phyloP scores from a whole-genome alignment of 176 grass and related monocot species.

The Oropetium thomaeum region DNA sequence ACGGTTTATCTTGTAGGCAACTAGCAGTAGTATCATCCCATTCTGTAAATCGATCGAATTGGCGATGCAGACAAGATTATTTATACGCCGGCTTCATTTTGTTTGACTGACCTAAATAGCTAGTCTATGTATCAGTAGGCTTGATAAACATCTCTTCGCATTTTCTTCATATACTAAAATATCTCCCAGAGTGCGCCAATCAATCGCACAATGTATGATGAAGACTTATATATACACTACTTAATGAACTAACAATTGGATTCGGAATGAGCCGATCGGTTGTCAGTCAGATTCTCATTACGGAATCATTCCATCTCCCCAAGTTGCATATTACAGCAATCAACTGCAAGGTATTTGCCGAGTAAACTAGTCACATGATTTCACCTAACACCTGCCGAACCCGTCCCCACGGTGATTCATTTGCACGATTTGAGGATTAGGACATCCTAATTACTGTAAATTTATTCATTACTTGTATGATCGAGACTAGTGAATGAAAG shows the following conservation, averaged over 20 bases:
- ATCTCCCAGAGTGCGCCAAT: background rate
- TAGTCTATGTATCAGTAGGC: too few species aligned
- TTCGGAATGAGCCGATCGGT: conserved; percentile 30
- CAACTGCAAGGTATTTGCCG: conserved; percentile 1
- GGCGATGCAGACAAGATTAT: too few species aligned
- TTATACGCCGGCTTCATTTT: too few species aligned
- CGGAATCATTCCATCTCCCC: conserved; percentile 24
- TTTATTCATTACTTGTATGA: background rate
- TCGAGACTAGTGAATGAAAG: background rate
- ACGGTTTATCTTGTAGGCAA: too few species aligned
- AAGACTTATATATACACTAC: background rate
- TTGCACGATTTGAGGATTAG: background rate
- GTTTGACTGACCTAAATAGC: too few species aligned
- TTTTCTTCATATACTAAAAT: too few species aligned
- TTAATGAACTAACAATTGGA: conserved; percentile 6
- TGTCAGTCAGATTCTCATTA: conserved; percentile 37
- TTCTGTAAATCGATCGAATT: too few species aligned
- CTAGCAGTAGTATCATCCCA: too few species aligned
- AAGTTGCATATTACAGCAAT: background rate
- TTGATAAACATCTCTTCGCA: too few species aligned
- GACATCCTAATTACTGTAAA: conserved; percentile 1
- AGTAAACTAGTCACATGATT: background rate
- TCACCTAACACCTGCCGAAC: conserved; percentile 25
- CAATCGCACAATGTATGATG: conserved; percentile 1
- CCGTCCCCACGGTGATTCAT: conserved; percentile 24